A percentile compares a stretch with the other conserved stretches of the same genome.
Conservation (phyloP, 306 rosid genomes). For the Glycyrrhiza uralensis region DNA sequence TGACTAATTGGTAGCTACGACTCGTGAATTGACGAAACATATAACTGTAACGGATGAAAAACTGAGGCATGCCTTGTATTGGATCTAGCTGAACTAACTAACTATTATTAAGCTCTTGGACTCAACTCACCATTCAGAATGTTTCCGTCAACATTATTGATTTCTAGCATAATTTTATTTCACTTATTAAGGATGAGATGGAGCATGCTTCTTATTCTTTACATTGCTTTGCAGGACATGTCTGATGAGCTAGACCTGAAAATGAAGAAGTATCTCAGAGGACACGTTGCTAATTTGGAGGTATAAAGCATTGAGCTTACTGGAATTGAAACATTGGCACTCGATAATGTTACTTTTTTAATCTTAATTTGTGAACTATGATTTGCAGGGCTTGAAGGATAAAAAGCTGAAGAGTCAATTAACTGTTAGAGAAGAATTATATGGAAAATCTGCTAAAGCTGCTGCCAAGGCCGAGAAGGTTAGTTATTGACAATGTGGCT, state of each 20-base stretch:
- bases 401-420: conserved; percentile 78
- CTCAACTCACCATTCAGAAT: too few species aligned
- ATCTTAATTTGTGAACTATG: neutral
- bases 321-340: neutral
- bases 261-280: conserved; percentile 75
- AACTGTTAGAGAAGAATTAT: conserved; percentile 50
- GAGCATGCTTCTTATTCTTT: neutral
- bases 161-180: neutral
- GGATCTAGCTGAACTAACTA: conserved; percentile 2
- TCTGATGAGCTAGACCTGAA: conserved; percentile 53
- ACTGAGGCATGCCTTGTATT: neutral
- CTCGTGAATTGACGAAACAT: neutral
- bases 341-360: neutral
- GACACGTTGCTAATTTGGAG: conserved; percentile 64
- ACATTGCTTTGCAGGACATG: conserved; percentile 43
- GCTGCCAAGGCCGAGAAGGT: conserved; percentile 89
- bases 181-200: neutral
- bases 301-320: conserved; percentile 32
- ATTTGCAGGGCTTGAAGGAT: conserved; percentile 61
- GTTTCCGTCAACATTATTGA: neutral
- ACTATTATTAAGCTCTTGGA: neutral
- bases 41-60: neutral
- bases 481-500: neutral
- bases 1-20: neutral
- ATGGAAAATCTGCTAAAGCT: conserved; percentile 64